Base-by-base conservation (phyloP, 139 green algal genomes). In the Medakamo hakoo region DNA sequence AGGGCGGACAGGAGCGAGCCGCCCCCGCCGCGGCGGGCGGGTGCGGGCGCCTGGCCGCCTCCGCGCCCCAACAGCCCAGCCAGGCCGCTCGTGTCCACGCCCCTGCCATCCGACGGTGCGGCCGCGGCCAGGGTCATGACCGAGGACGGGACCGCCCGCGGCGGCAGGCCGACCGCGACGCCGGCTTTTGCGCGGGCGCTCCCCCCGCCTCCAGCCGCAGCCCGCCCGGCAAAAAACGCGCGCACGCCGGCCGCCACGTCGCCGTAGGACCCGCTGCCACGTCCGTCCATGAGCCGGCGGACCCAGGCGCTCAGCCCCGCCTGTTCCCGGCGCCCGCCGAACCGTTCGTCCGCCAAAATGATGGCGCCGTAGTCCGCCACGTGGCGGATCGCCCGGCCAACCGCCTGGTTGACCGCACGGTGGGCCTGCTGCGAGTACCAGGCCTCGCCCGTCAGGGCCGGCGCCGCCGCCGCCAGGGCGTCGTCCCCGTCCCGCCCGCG, bases 341-440 rank as follows among this genome's bases (percentile, higher is more conserved):
- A 92, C 40, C 84, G 80, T 70, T 92, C 84, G 69, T 95, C 88
- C 5, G 71, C 80, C 56, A 95, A 71, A 26, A 95, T 75, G 58
- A 95, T 84, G 30, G 87, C 87, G 3, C 92, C 92, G 63, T 92
- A 98, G 73, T 98, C 92, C 58, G 83, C 73, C 3, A 75, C 55
- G 76, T 98, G 93, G 4, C 92, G 81, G 69, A 99, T 97, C 16
- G 96, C 91, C 1, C 92, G 81, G 3, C 92, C 92, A 72, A 99
- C 82, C 0, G 92, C 92, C 73, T 99, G 92, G 71, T 97, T 98
- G 27, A 96, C 86, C 4, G 89, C 91, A 2, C 90, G 78, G 68
- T 80, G 76, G 14, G 81, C 86, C 63, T 87, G 76, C 64, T 90
- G 84, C 20, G 70, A 58, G 64, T 93, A 94, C 88, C 88, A 91